Conservation (phyloP, 169 alveolate genomes). For the Plasmodium reichenowi region DNA sequence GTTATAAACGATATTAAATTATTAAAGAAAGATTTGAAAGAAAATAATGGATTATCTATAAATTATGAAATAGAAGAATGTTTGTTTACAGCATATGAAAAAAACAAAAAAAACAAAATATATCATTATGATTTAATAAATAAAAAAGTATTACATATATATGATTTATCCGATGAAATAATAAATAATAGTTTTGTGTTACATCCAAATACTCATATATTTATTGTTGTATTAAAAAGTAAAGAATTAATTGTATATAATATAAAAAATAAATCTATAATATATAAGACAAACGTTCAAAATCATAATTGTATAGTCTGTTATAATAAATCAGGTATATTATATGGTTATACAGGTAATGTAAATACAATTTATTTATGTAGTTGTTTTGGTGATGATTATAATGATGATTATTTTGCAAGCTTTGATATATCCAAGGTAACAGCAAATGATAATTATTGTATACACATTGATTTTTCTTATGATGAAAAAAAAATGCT, state of each 20-base stretch:
- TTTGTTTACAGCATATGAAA: conserved; percentile 50
- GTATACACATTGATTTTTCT: conserved; percentile 62
- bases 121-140: conserved; percentile 42
- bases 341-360: conserved; percentile 51
- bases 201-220: conserved; percentile 71
- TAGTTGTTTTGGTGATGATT: conserved; percentile 74
- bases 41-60: not conserved
- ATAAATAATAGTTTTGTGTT: conserved; percentile 37
- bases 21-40: conserved; percentile 20
- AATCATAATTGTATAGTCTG: conserved; percentile 44
- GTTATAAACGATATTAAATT: conserved; percentile 53
- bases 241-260: conserved; percentile 39
- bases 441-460: conserved; percentile 30
- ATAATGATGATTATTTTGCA: conserved; percentile 67
- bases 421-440: conserved; percentile 56
- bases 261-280: conserved; percentile 14
- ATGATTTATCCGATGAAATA: conserved; percentile 38
- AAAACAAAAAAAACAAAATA: conserved; percentile 33
- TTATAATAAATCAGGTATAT: conserved; percentile 61
- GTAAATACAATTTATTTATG: conserved; percentile 35
- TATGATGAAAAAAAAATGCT: conserved; percentile 71
- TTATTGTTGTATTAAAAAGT: conserved; percentile 30
- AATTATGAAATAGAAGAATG: conserved; percentile 40
- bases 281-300: conserved; percentile 32
- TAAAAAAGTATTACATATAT: conserved; percentile 53